phyloP scores from a whole-genome alignment of 139 green algal genomes.

The Picochlorum sp. region DNA sequence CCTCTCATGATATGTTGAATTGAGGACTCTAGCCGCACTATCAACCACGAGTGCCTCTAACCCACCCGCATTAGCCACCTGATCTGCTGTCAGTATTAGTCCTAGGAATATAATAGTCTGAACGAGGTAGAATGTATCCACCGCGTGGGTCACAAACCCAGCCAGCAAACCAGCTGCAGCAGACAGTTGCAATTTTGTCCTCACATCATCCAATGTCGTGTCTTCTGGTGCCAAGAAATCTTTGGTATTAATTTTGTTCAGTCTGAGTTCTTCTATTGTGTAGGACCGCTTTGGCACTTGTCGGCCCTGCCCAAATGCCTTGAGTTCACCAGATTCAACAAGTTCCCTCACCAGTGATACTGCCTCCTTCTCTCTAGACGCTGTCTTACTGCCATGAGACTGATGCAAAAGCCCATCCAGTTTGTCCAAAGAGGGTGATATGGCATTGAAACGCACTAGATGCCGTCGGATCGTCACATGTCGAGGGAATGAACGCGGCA shows the following conservation, averaged over 20 bases:
- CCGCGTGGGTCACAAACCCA: conserved; percentile 17
- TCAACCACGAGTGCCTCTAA: conserved; percentile 73
- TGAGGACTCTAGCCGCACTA: conserved; percentile 44
- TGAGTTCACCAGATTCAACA: conserved; percentile 32
- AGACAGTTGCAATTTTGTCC: conserved; percentile 38
- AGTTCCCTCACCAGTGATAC: conserved; percentile 21
- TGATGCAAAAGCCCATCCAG: neutral
- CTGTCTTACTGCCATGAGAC: no score
- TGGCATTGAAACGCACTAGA: no score
- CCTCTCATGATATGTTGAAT: conserved; percentile 41
- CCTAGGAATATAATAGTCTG: conserved; percentile 24
- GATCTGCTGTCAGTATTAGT: conserved; percentile 33
- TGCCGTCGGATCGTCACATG: no score
- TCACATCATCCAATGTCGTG: conserved; percentile 55
- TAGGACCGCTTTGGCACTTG: conserved; percentile 65
- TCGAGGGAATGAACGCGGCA: no score
- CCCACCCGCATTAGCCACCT: conserved; percentile 49
- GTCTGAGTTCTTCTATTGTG: conserved; percentile 72
- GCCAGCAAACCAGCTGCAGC: conserved; percentile 49
- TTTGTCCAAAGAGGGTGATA: neutral
- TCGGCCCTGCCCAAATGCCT: conserved; percentile 23
- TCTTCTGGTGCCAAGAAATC: conserved; percentile 73
- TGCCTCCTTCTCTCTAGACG: conserved; percentile 12
- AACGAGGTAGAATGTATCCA: conserved; percentile 34
- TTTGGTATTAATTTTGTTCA: conserved; percentile 81